Evolutionary conservation across 1,284 basidiomycete genomes (phyloP).

Genomic region (Volvariella volvacea): DNA sequence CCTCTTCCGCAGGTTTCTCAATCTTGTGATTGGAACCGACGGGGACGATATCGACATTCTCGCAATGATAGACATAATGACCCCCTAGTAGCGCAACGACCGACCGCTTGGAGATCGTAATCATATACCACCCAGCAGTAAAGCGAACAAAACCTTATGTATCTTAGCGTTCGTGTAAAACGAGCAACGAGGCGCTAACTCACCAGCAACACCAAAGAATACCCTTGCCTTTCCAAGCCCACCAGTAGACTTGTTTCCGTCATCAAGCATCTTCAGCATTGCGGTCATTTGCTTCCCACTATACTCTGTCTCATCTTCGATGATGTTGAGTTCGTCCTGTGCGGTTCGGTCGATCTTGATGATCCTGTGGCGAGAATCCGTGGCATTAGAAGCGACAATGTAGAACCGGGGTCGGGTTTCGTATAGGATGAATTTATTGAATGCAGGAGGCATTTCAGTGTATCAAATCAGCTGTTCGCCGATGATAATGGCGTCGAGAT

Average conservation of each 20-base stretch:
- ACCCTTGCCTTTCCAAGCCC: slow-evolving; percentile 79
- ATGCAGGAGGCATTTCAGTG: slow-evolving; percentile 27
- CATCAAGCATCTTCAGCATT: slow-evolving; percentile 90
- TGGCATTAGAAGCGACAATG: slow-evolving; percentile 82
- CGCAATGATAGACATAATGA: slow-evolving; percentile 97
- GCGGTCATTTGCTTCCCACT: slow-evolving; percentile 84
- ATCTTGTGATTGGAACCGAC: slow-evolving; percentile 68
- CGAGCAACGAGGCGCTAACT: slow-evolving; percentile 15
- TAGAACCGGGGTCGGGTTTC: slow-evolving; percentile 86
- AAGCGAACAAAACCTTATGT: slow-evolving; percentile 79
- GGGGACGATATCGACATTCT: slow-evolving; percentile 82
- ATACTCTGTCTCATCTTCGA: slow-evolving; percentile 87
- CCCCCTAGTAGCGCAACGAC: slow-evolving; percentile 94
- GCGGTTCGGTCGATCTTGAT: slow-evolving; percentile 88
- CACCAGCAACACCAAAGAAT: slow-evolving; percentile 77
- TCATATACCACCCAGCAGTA: slow-evolving; percentile 89
- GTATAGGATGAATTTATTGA: slow-evolving; percentile 89
- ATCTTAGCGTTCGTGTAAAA: not conserved
- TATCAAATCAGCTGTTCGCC: too few species aligned
- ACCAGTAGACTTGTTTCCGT: slow-evolving; percentile 85
- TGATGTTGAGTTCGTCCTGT: slow-evolving; percentile 64
- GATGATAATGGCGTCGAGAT: too few species aligned
- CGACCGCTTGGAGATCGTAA: slow-evolving; percentile 84
- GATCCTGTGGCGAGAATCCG: slow-evolving; percentile 81
- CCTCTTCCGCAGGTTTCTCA: slow-evolving; percentile 82